Conservation (phyloP, 2,329 filamentous ascomycete genomes). For the Penicillium sp. region DNA sequence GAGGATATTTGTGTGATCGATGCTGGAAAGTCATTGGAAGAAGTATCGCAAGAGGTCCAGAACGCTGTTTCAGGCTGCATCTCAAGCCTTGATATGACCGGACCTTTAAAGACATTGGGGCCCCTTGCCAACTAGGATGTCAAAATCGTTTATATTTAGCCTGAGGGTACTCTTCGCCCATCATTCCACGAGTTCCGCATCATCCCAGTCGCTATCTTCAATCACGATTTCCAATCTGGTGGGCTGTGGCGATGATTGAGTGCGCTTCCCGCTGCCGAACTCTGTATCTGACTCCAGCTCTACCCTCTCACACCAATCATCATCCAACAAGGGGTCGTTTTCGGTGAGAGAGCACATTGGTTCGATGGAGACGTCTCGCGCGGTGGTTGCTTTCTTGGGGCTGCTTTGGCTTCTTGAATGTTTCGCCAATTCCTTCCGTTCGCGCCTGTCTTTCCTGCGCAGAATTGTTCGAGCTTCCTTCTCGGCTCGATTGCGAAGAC, state of each 20-base stretch:
- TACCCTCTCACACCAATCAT: constrained; percentile 35
- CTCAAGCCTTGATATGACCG: constrained; percentile 31
- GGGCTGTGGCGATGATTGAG: constrained; percentile 9
- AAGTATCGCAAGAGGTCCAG: constrained; percentile 49
- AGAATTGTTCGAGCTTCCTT: constrained; percentile 67
- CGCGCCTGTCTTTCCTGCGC: constrained; percentile 55
- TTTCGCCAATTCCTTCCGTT: constrained; percentile 23
- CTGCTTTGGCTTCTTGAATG: neutral
- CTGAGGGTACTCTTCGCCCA: neutral
- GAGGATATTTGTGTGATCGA: constrained; percentile 56
- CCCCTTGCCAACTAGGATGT: constrained; percentile 25
- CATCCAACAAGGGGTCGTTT: constrained; percentile 29
- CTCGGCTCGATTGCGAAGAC: constrained; percentile 66
- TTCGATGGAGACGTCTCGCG: constrained; percentile 11
- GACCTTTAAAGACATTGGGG: constrained; percentile 37
- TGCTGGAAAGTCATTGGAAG: constrained; percentile 53
- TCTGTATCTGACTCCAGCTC: constrained; percentile 31
- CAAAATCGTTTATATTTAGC: neutral
- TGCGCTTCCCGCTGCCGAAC: constrained; percentile 7
- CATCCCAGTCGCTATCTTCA: constrained; percentile 58
- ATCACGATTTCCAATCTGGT: constrained; percentile 46
- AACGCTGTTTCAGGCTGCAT: constrained; percentile 30
- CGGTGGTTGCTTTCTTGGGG: neutral
- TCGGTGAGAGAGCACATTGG: constrained; percentile 13
- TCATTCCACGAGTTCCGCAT: constrained; percentile 46